phyloP scores from a whole-genome alignment of 345 rosid species.

The Erodium maritimum region DNA sequence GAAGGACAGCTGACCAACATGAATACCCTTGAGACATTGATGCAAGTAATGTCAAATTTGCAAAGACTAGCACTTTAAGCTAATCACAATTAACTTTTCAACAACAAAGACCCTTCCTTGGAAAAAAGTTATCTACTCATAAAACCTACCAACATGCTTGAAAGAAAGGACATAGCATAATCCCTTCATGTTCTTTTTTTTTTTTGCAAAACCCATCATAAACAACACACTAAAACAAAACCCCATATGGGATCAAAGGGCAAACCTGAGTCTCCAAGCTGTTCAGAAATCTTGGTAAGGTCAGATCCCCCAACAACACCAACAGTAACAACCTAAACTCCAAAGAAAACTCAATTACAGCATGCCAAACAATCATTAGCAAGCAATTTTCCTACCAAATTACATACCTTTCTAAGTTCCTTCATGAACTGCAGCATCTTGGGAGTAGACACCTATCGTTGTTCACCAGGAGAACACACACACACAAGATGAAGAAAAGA shows the following conservation, averaged over 20 bases:
- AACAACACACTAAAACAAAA: background rate
- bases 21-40: background rate
- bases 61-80: background rate
- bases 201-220: background rate
- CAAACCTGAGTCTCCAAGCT: constrained; percentile 79
- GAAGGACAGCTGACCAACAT: background rate
- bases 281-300: constrained; percentile 79
- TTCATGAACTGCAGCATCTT: constrained; percentile 53
- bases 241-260: background rate
- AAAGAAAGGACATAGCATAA: too few relatives aligned
- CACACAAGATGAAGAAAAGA: background rate
- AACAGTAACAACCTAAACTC: constrained; percentile 57
- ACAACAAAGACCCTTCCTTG: too few relatives aligned
- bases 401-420: constrained; percentile 56
- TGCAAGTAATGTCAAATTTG: background rate
- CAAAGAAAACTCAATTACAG: constrained; percentile 1
- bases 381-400: background rate
- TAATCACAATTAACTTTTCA: too few relatives aligned
- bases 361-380: constrained; percentile 3
- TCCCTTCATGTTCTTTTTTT: background rate
- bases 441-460: constrained; percentile 34
- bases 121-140: too few relatives aligned
- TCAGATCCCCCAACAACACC: constrained; percentile 99
- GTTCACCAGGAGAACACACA: too few relatives aligned
- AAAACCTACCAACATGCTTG: too few relatives aligned